Base-by-base conservation (phyloP, 2,329 filamentous ascomycete genomes). In the Chaetomium strumarium region DNA sequence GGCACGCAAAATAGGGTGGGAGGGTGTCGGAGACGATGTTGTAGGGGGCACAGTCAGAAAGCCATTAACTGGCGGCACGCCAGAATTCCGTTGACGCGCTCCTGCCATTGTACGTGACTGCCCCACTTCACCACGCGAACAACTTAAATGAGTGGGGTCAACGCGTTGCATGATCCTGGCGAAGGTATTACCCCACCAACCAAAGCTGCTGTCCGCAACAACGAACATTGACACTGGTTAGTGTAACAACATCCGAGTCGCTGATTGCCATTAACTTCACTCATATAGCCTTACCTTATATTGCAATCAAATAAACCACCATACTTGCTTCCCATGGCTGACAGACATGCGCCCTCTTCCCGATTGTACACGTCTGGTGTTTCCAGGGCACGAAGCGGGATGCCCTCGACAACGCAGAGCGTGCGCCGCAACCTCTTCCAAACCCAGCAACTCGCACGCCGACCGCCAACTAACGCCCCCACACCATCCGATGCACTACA, bases 351-450 rank as follows among this genome's bases (percentile, higher is more conserved):
- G 7, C 34, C 58, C 11, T 49, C 56, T 4, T 39, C 48, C 31
- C 51, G 57, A 29, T 24, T 50, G 24, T 41, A 49, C 20, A 20
- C 46, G n/a, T 24, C 48, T 2, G 53, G 58, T 36, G 43, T 56
- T 33, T 54, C 55, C 50, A 55, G 51, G 24, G 4, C 46, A 12
- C 52, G 55, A 29, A 48, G 50, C 46, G 53, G 48, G 36, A 47
- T 50, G 9, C 30, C 53, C 1, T 44, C 53, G 37, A 29, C 56
- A 1, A 31, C 58, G 6, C 51, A 51, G 38, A 68, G 66, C 43
- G 72, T 78, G 34, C 75, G 76, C 17, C 72, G 76, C 55, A 83
- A 82, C 67, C 73, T 83, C 49, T 83, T 84, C 67, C 80, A 81
- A 63, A 74, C 72, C 67, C 75, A 82, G 55, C 24, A 24, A 24